phyloP scores from a whole-genome alignment of 257 asterid genomes.

The Solanum gandarillasii region DNA sequence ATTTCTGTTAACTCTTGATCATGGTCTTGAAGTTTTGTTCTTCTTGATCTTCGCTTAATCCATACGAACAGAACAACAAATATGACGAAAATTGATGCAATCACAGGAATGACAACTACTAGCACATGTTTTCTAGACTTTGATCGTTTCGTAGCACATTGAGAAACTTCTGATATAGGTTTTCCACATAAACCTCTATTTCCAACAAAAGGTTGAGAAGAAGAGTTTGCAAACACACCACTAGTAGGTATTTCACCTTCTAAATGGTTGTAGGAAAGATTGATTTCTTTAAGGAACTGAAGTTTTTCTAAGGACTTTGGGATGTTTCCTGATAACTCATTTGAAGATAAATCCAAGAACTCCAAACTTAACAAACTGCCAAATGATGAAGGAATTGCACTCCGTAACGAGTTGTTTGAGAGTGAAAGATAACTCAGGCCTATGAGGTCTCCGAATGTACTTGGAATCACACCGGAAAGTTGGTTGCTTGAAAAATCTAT shows the following conservation, averaged over 20 bases:
- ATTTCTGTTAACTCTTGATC: constrained; percentile 5
- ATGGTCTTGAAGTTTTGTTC: neutral
- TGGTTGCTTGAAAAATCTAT: constrained; percentile 24
- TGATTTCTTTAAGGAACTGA: constrained; percentile 10
- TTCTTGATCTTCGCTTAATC: constrained; percentile 1
- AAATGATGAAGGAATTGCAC: constrained; percentile 27
- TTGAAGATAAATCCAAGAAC: neutral
- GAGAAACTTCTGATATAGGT: constrained; percentile 1
- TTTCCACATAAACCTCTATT: constrained; percentile 17
- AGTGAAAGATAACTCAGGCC: constrained; percentile 15
- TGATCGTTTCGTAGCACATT: constrained; percentile 1
- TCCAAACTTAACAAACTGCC: constrained; percentile 9
- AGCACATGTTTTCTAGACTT: neutral
- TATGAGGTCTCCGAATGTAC: constrained; percentile 14
- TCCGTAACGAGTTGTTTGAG: constrained; percentile 20
- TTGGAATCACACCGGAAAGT: constrained; percentile 19
- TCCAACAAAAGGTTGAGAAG: constrained; percentile 13
- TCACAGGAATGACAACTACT: constrained; percentile 7
- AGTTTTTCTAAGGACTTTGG: constrained; percentile 16
- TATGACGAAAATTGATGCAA: neutral
- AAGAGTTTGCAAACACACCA: constrained; percentile 23
- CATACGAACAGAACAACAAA: neutral
- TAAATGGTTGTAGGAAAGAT: constrained; percentile 18
- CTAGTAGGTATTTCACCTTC: constrained; percentile 25
- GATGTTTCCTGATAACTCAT: constrained; percentile 20